Evolutionary conservation across 2,329 filamentous ascomycete genomes (phyloP), one percentile per base, ranked within the genome.

Genomic region (Cordyceps javanica): DNA sequence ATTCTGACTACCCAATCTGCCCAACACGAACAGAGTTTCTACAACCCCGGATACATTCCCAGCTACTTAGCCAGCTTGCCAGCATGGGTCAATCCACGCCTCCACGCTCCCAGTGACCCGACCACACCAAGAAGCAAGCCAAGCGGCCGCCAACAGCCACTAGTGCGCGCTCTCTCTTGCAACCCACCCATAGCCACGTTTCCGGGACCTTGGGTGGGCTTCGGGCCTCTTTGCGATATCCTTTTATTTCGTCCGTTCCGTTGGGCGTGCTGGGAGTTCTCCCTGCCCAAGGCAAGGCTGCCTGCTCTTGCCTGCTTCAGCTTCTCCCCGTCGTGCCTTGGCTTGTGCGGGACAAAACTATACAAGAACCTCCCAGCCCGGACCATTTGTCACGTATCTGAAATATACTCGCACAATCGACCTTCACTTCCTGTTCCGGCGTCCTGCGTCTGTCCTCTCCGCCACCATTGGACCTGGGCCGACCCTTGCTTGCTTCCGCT

Each of bases 161-260:
- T 55, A 56, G 53, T 16, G 25, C 23, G 21, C 19, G 21, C 32
- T 23, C 41, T n/a, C 41, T 45, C 21, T 21, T 55, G 30, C 52
- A 55, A 10, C 52, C 52, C 53, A 41, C 53, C 34, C 53, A 21
- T 30, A 56, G 53, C 55, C 55, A 58, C 39, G 55, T 58, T 52
- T 46, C 55, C 55, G 55, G 55, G 38, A 51, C 55, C 39, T 23
- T 53, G 55, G 55, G 30, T 39, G 39, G 54, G 28, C 48, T 38
- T 21, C 13, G 14, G 26, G 46, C 45, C 46, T 48, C 26, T 46
- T 58, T 58, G 11, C 30, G 39, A 58, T 45, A 45, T 46, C 48
- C 48, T 52, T 51, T 58, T 38, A 39, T 46, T 39, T 58, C 38
- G 46, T 39, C 45, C 46, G 25, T 46, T 16, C 48, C 39, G 39